Conservation (phyloP, 2,329 filamentous ascomycete species). For the Alternaria consortialis region DNA sequence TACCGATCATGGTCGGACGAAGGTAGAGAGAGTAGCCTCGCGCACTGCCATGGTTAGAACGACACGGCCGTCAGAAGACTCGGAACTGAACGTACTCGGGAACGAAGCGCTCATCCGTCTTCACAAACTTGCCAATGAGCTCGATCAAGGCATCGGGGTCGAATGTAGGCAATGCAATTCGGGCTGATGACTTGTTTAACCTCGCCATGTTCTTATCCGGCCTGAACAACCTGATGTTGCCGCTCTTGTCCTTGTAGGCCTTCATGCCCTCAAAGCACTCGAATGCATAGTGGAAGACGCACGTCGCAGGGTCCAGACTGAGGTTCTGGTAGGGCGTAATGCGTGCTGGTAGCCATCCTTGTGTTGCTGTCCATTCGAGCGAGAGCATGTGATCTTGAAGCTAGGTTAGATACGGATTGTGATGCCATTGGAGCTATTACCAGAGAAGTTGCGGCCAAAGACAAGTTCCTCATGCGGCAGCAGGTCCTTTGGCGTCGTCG, state of each 20-base stretch:
- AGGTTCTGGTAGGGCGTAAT: conserved; percentile 98
- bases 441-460: conserved; percentile 91
- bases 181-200: conserved; percentile 87
- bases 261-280: conserved; percentile 99
- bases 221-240: conserved; percentile 85
- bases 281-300: conserved; percentile 98
- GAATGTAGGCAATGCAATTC: conserved; percentile 93
- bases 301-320: conserved; percentile 92
- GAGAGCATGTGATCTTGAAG: conserved; percentile 91
- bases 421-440: conserved; percentile 56
- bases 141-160: conserved; percentile 77
- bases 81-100: conserved; percentile 66
- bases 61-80: neutral
- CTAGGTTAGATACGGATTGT: conserved; percentile 24
- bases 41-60: conserved; percentile 48
- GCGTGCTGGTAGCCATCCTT: conserved; percentile 83
- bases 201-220: conserved; percentile 97
- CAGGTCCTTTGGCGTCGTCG: conserved; percentile 76
- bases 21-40: conserved; percentile 95
- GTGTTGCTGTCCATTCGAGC: conserved; percentile 86
- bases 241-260: conserved; percentile 88
- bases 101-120: conserved; percentile 88
- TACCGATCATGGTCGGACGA: conserved; percentile 96
- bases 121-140: conserved; percentile 80
- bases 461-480: conserved; percentile 81